Percentiles rank a stretch among this genome's conserved stretches.
phyloP scores from a whole-genome alignment of 2,329 filamentous ascomycete species.

The Ophiostoma populinum region DNA sequence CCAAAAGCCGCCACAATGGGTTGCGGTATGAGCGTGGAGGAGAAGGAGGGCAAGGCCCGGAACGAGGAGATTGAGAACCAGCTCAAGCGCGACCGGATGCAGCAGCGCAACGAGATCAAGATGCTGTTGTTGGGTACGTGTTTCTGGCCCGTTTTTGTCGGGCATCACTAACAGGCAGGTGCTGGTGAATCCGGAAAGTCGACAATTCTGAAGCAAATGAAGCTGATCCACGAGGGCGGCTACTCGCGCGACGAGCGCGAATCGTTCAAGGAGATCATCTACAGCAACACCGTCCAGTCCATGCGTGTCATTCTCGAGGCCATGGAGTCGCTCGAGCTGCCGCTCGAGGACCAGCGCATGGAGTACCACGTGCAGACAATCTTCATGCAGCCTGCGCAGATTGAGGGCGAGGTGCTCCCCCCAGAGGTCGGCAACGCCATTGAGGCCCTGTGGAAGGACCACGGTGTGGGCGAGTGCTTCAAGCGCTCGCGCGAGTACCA shows the following conservation, averaged over 20 bases:
- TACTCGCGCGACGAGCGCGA: constrained; percentile 80
- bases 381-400: constrained; percentile 96
- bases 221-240: constrained; percentile 96
- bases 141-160: no score
- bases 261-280: constrained; percentile 55
- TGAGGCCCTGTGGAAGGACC: constrained; percentile 82
- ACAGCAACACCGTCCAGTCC: constrained; percentile 52
- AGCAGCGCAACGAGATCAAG: constrained; percentile 99
- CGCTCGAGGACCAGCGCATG: constrained; percentile 77
- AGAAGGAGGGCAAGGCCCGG: constrained; percentile 99
- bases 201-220: constrained; percentile 93
- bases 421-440: constrained; percentile 88
- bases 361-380: constrained; percentile 97
- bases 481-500: constrained; percentile 92
- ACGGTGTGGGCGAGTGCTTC: constrained; percentile 86
- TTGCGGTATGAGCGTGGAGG: constrained; percentile 99
- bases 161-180: constrained; percentile 25
- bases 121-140: constrained; percentile 90
- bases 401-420: constrained; percentile 86
- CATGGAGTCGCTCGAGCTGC: constrained; percentile 56
- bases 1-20: constrained; percentile 57
- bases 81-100: constrained; percentile 95
- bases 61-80: constrained; percentile 99
- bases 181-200: constrained; percentile 97
- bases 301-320: constrained; percentile 54